A percentile compares a stretch with the other conserved stretches of the same genome.
These are phyloP conservation scores for Melaleuca quinquenervia DNA, from an alignment of 345 rosid genomes.

Conservation along the genomic window DNA sequence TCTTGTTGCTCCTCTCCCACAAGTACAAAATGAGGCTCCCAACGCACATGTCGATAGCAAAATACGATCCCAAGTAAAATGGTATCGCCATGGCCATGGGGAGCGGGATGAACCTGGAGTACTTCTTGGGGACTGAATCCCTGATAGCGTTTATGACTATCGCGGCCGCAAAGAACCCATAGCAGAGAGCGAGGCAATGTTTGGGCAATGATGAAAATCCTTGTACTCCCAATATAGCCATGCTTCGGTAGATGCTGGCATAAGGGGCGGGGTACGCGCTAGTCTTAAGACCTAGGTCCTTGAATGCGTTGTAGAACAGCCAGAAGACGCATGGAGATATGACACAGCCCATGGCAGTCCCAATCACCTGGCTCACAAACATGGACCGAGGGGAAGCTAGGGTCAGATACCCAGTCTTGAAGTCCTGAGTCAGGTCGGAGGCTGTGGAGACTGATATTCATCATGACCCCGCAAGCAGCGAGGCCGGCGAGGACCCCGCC, in stretches of 20 bases:
- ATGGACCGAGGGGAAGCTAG: conserved; percentile 2
- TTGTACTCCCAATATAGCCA: conserved; percentile 66
- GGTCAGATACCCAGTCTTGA: not conserved
- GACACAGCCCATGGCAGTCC: not conserved
- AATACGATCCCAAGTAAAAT: conserved; percentile 66
- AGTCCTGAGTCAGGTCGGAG: conserved; percentile 28
- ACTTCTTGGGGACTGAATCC: conserved; percentile 24
- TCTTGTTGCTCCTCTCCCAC: not conserved
- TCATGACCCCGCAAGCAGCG: conserved; percentile 87
- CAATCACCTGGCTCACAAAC: not conserved
- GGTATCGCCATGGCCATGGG: conserved; percentile 97
- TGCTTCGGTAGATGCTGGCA: conserved; percentile 24
- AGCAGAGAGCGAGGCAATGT: conserved; percentile 56
- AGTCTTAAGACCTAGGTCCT: conserved; percentile 36
- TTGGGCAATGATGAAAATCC: conserved; percentile 66
- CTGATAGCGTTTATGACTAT: conserved; percentile 38
- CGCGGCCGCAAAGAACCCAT: conserved; percentile 48
- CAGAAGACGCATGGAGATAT: not conserved
- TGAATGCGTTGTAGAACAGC: conserved; percentile 8
- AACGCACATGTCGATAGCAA: conserved; percentile 1
- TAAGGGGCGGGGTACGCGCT: conserved; percentile 45
- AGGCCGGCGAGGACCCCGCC: conserved; percentile 75
- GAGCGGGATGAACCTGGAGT: conserved; percentile 46
- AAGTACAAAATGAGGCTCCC: not conserved
- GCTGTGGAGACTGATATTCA: conserved; percentile 90